Evolutionary conservation across 495 filamentous ascomycete species (phyloP), one percentile per base, ranked within the genome.

Genomic region (Penicillium chermesinum): DNA sequence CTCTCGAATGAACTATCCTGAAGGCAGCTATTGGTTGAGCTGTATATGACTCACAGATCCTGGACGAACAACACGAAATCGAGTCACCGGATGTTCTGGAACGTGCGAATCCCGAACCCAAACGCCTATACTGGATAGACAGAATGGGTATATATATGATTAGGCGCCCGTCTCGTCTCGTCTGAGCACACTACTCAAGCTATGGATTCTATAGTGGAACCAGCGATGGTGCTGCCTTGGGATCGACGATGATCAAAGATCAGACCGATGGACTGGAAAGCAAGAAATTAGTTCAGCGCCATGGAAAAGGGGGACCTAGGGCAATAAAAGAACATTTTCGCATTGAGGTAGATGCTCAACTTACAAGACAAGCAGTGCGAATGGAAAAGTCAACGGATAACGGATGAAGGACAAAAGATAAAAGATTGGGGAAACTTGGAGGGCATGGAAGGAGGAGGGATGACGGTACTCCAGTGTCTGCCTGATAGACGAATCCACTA

Each of bases 401-500:
- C 41, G 32, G 35, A 13, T 10, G 9, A 39, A 10, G n/a, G 21
- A 37, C 14, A 17, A 17, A 15, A n/a, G n/a, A n/a, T n/a, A n/a
- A n/a, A 37, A 48, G 34, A 54, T 32, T 37, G 52, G 44, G 30
- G 53, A 56, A 38, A 38, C 16, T 30, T 7, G 41, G 41, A 17
- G 51, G 37, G 15, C 32, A 42, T n/a, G 43, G 46, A 36, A 38
- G 48, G 46, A 53, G 49, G 46, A 50, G 52, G 41, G 50, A 55
- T 52, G 48, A 58, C 57, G 38, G 42, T 34, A 30, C 25, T 30
- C 25, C 27, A 44, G 42, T 64, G 68, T 71, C 68, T 71, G 68
- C 68, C 68, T 71, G 63, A 68, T 68, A 63, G 68, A 64, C 60
- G 64, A 66, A 59, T 2, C 44, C 41, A 37, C 64, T 66, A 69